Base-by-base conservation (phyloP, 31 red algal species). In the Porphyra umbilicalis region DNA sequence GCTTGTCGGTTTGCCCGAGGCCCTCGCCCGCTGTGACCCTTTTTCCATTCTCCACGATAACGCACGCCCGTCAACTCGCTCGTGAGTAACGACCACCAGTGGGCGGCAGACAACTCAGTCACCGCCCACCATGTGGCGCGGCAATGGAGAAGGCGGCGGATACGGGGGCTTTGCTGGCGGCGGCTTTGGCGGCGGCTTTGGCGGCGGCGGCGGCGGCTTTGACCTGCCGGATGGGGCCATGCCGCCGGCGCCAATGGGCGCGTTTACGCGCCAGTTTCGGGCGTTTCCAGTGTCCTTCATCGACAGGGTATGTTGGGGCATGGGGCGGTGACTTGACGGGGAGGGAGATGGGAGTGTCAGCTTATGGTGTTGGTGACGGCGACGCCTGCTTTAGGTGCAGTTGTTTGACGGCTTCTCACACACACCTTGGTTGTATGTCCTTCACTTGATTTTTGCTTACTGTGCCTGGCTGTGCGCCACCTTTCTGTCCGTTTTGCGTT, bases 231-330 rank as follows among this genome's bases (percentile, higher is more conserved):
- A 90, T 75, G 35, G 74, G 67, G 44, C 77, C 34, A 81, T 57
- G 13, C 78, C 83, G 38, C 84, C 94, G 35, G 90, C 91, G 34
- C 74, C 86, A 4, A 36, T 85, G 44, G 94, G 94, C 14, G 86
- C 90, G 5, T 96, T 93, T 77, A 89, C 83, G 20, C 84, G 94
- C 35, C 90, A 96, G 85, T 88, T 93, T 38, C 89, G 94, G n/a
- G 88, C 87, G 80, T 96, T 91, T 76, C 94, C 94, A 8, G 94
- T 96, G 6, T 96, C 94, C n/a, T 96, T 96, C 81, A 95, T 95
- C 18, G 93, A 92, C 85, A 91, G 78, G 37, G 83, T 85, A 80
- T 35, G 29, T 13, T 1, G 34, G 15, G 6, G 57, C 57, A 71
- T 13, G 57, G n/a, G n/a, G n/a, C 16, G 6, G 44, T 67, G 44